Evolutionary conservation across 2,329 filamentous ascomycete genomes (phyloP), one percentile per base, ranked within the genome.

Genomic region (Paraconiothyrium brasiliense): DNA sequence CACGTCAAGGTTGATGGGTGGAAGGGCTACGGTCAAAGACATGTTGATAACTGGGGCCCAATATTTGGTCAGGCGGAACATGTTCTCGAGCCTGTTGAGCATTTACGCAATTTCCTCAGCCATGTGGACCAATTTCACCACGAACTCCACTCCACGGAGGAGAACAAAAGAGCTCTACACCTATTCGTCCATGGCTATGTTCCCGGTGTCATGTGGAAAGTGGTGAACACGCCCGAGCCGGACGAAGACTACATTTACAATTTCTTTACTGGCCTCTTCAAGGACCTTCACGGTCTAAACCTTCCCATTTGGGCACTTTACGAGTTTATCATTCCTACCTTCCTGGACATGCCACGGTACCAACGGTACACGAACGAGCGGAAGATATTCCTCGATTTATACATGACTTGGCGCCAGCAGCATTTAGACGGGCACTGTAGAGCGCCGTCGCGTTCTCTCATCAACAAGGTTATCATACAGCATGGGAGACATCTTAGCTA

Each of bases 321-420:
- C 51, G 70, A 77, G 44, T 66, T 69, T 54, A 64, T 70, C 4
- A 72, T 78, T 24, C 57, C 57, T 7, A 41, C 52, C 20, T 71
- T 77, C 60, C 35, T 76, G 20, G n/a, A 64, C 1, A 56, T 73
- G n/a, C 70, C 69, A 14, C 65, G 69, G n/a, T 76, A 76, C 49
- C 67, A 62, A 49, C 22, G 49, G 20, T 77, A 76, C 57, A 71
- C 62, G 16, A 71, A 74, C 51, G 51, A 68, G 30, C 64, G 61
- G 1, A 76, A 75, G 58, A 55, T 70, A 8, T 70, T 66, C 62
- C 64, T 73, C 9, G 59, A 67, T 30, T 56, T 78, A 7, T 78
- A 78, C 55, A 54, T 52, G 32, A 44, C 61, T 50, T 76, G 71
- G 58, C 65, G 69, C 43, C 57, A 68, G 27, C 59, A 62, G 44